Evolutionary conservation across 2,329 filamentous ascomycete genomes (phyloP).

Genomic region (Gremmenia infestans): DNA sequence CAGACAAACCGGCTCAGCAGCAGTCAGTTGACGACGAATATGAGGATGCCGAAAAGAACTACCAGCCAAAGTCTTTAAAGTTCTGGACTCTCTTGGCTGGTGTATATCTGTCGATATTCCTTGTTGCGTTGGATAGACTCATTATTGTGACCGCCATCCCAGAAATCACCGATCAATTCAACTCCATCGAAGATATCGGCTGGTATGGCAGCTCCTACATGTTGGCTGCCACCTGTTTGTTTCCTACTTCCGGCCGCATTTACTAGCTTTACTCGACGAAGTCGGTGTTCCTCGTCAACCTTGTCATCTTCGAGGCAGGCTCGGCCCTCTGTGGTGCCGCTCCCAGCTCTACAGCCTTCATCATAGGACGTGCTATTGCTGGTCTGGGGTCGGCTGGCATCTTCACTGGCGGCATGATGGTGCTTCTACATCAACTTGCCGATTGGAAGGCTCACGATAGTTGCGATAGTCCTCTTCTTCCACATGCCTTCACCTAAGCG

Average conservation of each 20-base stretch:
- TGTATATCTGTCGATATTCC: slow-evolving; percentile 14
- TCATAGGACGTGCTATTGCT: slow-evolving; percentile 24
- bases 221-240: slow-evolving; percentile 29
- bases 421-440: too few relatives aligned
- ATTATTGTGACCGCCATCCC: slow-evolving; percentile 33
- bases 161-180: slow-evolving; percentile 32
- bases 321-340: slow-evolving; percentile 22
- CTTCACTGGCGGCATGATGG: slow-evolving; percentile 28
- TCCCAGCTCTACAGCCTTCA: slow-evolving; percentile 22
- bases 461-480: too few relatives aligned
- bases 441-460: too few relatives aligned
- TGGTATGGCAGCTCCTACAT: slow-evolving; percentile 39
- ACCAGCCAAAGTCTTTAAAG: slow-evolving; percentile 25
- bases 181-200: slow-evolving; percentile 37
- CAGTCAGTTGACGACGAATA: slow-evolving; percentile 6
- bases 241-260: slow-evolving; percentile 21
- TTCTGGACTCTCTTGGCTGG: slow-evolving; percentile 21
- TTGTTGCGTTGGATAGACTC: too few relatives aligned
- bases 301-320: slow-evolving; percentile 23
- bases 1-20: slow-evolving; percentile 3
- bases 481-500: too few relatives aligned
- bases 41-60: slow-evolving; percentile 13
- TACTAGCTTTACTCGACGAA: slow-evolving; percentile 24
- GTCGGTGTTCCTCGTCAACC: slow-evolving; percentile 16
- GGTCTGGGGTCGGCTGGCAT: slow-evolving; percentile 29